These are phyloP conservation scores for Candida odintsovae DNA, from an alignment of 805 yeast species.

Conservation along the genomic window DNA sequence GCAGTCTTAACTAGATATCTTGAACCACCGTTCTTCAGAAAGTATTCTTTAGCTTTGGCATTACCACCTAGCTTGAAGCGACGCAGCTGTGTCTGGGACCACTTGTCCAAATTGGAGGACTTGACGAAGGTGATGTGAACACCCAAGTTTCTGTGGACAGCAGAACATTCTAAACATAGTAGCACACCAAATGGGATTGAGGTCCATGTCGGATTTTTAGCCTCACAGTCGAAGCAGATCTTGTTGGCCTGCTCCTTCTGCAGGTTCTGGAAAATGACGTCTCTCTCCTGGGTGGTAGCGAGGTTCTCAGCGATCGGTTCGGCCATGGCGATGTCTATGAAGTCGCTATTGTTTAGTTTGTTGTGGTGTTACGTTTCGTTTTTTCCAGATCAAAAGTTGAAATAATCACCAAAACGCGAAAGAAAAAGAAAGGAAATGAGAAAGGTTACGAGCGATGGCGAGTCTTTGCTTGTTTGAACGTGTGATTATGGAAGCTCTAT, in stretches of 20 bases:
- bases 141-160: constrained; percentile 92
- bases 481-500: no score
- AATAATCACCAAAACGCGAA: background rate
- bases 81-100: constrained; percentile 88
- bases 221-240: constrained; percentile 88
- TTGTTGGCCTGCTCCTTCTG: constrained; percentile 64
- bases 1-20: constrained; percentile 49
- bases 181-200: constrained; percentile 94
- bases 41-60: constrained; percentile 76
- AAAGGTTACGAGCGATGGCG: background rate
- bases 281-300: constrained; percentile 19
- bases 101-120: constrained; percentile 85
- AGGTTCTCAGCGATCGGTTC: constrained; percentile 16
- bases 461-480: no score
- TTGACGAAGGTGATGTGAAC: constrained; percentile 95
- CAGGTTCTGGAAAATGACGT: constrained; percentile 17
- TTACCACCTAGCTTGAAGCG: constrained; percentile 94
- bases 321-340: background rate
- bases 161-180: constrained; percentile 90
- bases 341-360: background rate
- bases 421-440: background rate
- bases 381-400: background rate
- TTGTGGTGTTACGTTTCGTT: background rate
- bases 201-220: constrained; percentile 97
- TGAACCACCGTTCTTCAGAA: constrained; percentile 80